Base-by-base conservation (phyloP, 2,329 filamentous ascomycete genomes). In the Aspergillus floridensis region DNA sequence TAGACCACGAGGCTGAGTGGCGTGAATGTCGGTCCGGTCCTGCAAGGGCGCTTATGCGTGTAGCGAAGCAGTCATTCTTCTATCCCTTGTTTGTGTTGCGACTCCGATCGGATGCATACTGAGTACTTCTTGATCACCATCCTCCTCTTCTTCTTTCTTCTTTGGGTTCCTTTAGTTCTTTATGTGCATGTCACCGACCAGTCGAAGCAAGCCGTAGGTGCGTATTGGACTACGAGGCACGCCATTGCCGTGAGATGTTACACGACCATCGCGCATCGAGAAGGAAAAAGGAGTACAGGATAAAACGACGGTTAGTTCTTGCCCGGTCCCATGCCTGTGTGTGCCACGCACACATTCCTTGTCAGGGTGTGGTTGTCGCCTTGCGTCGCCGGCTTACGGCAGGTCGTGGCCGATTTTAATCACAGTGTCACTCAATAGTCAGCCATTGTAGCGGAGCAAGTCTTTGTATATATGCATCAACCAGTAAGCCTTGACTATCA, bases 1-100 rank as follows among this genome's bases (percentile, higher is more conserved):
- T 24, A 48, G 49, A 29, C 57, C 61, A 63, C 50, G 56, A 59
- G 59, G 56, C 58, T 56, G 53, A 52, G 53, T 24, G 22, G 46
- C 22, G 46, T 26, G 59, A 59, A 59, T 61, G 59, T 32, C 47
- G 56, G 57, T 59, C 59, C 21, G 12, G 16, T 38, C 41, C 52
- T 58, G 49, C 46, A 58, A 58, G 58, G 58, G 56, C 16, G 51
- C 50, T 56, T 41, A 22, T 2, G 44, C n/a, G 38, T 44, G 38
- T 44, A 44, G 38, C 38, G 16, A 16, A 44, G 7, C 38, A 31
- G 11, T 19, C 26, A 32, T 24, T 22, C 21, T 12, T 29, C 32
- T 60, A 41, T 51, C 58, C 52, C 53, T 62, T 52, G 46, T 51
- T 53, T 51, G 22, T 38, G 41, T 54, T 35, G 24, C 24, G 35